phyloP scores from a whole-genome alignment of 768 basidiomycete genomes.

The Tephrocybe sp. region DNA sequence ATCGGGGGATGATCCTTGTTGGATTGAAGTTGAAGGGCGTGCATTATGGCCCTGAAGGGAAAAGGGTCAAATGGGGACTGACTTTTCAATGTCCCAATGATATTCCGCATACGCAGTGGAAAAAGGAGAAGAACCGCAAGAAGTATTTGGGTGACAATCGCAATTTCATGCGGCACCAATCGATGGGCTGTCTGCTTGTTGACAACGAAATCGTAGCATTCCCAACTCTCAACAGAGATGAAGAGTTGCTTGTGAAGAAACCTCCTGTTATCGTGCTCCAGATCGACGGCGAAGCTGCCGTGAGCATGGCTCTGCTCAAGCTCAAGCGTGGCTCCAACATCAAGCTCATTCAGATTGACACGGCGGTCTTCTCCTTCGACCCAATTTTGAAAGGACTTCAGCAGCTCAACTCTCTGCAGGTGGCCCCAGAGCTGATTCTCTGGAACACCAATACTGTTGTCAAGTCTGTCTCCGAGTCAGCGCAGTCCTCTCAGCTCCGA shows the following conservation, averaged over 20 bases:
- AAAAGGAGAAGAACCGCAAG: constrained; percentile 31
- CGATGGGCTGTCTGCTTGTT: constrained; percentile 49
- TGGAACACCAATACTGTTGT: constrained; percentile 38
- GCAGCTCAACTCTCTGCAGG: constrained; percentile 39
- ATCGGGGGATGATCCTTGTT: constrained; percentile 35
- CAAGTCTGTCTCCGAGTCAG: neutral
- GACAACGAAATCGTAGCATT: constrained; percentile 50
- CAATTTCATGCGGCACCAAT: constrained; percentile 50
- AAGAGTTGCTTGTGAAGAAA: constrained; percentile 43
- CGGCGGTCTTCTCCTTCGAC: constrained; percentile 60
- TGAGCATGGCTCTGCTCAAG: constrained; percentile 35
- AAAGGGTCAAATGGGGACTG: constrained; percentile 38
- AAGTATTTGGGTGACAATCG: constrained; percentile 35
- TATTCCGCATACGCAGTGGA: constrained; percentile 33
- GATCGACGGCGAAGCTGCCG: constrained; percentile 41
- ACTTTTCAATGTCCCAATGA: constrained; percentile 34
- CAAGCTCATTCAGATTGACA: constrained; percentile 51
- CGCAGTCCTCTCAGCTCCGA: constrained; percentile 10
- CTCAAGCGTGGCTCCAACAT: constrained; percentile 31
- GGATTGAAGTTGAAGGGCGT: constrained; percentile 35
- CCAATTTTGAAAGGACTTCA: constrained; percentile 60
- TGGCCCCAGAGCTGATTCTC: constrained; percentile 49
- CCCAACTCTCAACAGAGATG: constrained; percentile 51
- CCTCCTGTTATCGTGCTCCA: constrained; percentile 54
- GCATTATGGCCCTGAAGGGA: constrained; percentile 26